Evolutionary conservation across 75 land plant species (phyloP).

Genomic region (Cryptomeria japonica): DNA sequence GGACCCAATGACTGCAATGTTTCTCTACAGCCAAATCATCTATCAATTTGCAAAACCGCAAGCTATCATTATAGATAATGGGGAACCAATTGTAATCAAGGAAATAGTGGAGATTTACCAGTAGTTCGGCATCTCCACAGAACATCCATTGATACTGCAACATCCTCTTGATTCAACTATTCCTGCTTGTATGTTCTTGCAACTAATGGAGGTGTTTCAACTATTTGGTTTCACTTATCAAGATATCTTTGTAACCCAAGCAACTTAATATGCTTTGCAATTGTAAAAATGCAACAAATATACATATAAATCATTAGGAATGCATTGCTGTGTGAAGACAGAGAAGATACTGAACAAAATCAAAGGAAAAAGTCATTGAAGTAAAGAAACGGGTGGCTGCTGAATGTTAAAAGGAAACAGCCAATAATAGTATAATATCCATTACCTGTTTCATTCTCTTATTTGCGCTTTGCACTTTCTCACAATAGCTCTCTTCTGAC

Average conservation of each 20-base stretch:
- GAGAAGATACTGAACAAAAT: not conserved
- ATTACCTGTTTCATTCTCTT: slow-evolving; percentile 8
- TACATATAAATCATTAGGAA: not conserved
- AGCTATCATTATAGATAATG: too few relatives aligned
- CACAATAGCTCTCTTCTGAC: slow-evolving; percentile 9
- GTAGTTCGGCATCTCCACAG: not conserved
- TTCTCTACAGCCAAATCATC: too few relatives aligned
- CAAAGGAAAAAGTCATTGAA: not conserved
- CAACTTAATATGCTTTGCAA: not conserved
- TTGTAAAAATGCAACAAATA: not conserved
- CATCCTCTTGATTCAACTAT: too few relatives aligned
- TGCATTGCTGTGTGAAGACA: not conserved
- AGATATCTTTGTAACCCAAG: not conserved
- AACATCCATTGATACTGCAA: not conserved
- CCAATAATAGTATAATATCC: not conserved
- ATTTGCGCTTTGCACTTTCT: slow-evolving; percentile 10
- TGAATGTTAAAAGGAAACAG: not conserved
- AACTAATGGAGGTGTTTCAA: not conserved
- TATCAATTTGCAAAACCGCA: too few relatives aligned
- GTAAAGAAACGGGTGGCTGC: not conserved
- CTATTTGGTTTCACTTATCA: not conserved
- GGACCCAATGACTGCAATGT: too few relatives aligned
- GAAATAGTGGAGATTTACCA: not conserved
- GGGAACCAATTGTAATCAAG: too few relatives aligned
- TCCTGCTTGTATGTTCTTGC: not conserved